Evolutionary conservation across 768 basidiomycete genomes (phyloP).

Genomic region (Xerocomellus chrysenteron): DNA sequence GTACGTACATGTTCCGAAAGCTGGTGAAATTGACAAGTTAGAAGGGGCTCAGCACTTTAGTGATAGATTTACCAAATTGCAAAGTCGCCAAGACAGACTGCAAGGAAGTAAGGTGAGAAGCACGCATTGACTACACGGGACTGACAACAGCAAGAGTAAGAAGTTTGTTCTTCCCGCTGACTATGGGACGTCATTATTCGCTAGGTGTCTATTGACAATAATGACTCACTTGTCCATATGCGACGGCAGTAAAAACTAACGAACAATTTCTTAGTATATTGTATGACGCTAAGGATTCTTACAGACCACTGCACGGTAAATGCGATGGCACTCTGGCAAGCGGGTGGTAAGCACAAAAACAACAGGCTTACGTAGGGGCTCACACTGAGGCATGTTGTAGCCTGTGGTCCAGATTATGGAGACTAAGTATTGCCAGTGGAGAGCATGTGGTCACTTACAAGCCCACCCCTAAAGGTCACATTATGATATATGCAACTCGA

Average conservation of each 20-base stretch:
- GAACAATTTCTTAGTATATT: not conserved
- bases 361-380: not conserved
- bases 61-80: conserved; percentile 1
- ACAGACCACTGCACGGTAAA: conserved; percentile 10
- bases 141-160: conserved; percentile 10
- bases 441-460: not conserved
- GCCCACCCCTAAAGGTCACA: conserved; percentile 3
- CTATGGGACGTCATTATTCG: not conserved
- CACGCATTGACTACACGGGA: not conserved
- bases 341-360: not conserved
- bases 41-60: not conserved
- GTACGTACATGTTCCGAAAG: conserved; percentile 4
- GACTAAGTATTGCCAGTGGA: not conserved
- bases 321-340: not conserved
- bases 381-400: conserved; percentile 1
- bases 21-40: not conserved
- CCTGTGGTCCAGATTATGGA: not conserved
- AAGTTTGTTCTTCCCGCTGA: conserved; percentile 11
- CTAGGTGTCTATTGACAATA: not conserved
- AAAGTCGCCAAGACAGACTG: not conserved
- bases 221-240: conserved; percentile 13
- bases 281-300: not conserved
- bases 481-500: not conserved
- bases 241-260: conserved; percentile 13
- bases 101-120: not conserved